Evolutionary conservation across 495 filamentous ascomycete genomes (phyloP), one percentile per base, ranked within the genome.

Genomic region (Penicillium diatomitis): DNA sequence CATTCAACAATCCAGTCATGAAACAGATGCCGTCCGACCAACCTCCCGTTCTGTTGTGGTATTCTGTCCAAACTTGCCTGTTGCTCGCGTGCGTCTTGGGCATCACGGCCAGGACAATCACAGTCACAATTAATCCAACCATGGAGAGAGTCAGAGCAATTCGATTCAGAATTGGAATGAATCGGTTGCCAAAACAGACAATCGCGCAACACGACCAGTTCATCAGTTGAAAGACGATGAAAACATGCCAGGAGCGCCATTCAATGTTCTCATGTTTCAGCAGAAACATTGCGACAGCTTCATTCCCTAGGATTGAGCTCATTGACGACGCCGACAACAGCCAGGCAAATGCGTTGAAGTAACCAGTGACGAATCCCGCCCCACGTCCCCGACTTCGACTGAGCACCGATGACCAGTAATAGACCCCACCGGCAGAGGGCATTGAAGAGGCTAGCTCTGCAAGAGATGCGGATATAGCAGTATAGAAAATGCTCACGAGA

Each of bases 381-480:
- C 75, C 55, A 5, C 81, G 71, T 10, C 86, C 86, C 48, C 73
- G 80, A 29, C 65, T 73, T 2, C 74, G 76, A 2, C 86, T 85
- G 4, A 85, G 78, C 3, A 88, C 74, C 0, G 83, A 82, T 0
- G 85, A 85, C 85, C 85, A 89, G 63, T 90, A 86, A 61, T 89
- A 89, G 5, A 89, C 87, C 36, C 87, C 86, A n/a, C 82, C 85
- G 6, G 82, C 78, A 0, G 85, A 88, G 1, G 87, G 87, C 54
- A 92, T 85, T 1, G 84, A 76, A 2, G 86, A 90, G 8, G 88
- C 83, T 40, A 91, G 72, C 68, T 88, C 73, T 6, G 75, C 74
- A 12, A 81, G 63, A 9, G 71, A 75, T 8, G 70, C 67, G 0
- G 66, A 70, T 34, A 72, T 71, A 6, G 69, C 53, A 0, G 65